Conservation (phyloP, 192 early-diverging fungal species). For the Coemansia sp. region DNA sequence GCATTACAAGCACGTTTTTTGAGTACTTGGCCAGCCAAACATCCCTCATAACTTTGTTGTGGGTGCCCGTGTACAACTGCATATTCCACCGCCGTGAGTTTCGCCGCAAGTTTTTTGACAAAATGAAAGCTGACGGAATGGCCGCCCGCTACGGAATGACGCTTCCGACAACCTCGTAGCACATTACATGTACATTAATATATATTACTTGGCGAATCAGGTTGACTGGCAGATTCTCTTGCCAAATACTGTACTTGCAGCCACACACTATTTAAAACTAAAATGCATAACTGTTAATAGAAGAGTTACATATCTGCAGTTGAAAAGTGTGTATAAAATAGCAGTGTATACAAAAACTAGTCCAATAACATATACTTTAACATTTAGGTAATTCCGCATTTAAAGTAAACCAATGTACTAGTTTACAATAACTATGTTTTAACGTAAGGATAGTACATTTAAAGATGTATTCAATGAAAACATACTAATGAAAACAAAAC, state of each 20-base stretch:
- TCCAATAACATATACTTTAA: too few relatives aligned
- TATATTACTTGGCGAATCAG: neutral
- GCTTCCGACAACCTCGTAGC: neutral
- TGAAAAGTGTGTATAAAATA: too few relatives aligned
- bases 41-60: slow-evolving; percentile 28
- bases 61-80: slow-evolving; percentile 38
- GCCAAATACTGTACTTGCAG: too few relatives aligned
- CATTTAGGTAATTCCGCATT: neutral
- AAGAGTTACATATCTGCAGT: too few relatives aligned
- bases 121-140: slow-evolving; percentile 45
- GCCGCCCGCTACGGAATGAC: slow-evolving; percentile 20
- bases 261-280: too few relatives aligned
- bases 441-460: too few relatives aligned
- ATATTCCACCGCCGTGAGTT: slow-evolving; percentile 29
- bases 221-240: too few relatives aligned
- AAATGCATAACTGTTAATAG: too few relatives aligned
- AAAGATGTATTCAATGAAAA: too few relatives aligned
- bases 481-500: too few relatives aligned
- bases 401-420: neutral
- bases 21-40: slow-evolving; percentile 28
- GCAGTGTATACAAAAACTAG: too few relatives aligned
- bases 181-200: neutral
- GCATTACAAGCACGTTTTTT: slow-evolving; percentile 16
- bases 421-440: too few relatives aligned
- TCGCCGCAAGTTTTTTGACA: slow-evolving; percentile 26